These are phyloP conservation scores for Schwanniomyces sp. DNA, from an alignment of 805 yeast genomes.

Conservation along the genomic window DNA sequence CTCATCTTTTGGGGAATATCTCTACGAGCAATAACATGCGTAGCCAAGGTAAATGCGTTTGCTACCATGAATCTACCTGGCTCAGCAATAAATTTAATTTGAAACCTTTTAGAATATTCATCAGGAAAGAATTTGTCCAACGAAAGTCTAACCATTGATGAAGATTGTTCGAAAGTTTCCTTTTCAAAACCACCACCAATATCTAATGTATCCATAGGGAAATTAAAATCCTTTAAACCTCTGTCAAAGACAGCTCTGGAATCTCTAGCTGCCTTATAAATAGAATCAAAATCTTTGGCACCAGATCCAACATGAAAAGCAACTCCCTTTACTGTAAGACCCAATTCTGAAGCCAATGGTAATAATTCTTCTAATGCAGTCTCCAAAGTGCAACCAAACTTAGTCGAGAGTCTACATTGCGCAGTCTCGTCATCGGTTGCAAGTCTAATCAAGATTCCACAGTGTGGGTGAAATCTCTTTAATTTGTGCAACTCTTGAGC, in stretches of 20 bases:
- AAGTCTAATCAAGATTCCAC: conserved; percentile 74
- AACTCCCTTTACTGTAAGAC: conserved; percentile 73
- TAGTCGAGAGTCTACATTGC: conserved; percentile 80
- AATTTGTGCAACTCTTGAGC: conserved; percentile 80
- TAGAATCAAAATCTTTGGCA: conserved; percentile 67
- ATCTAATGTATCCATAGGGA: conserved; percentile 60
- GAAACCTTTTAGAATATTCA: conserved; percentile 19
- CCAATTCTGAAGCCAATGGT: conserved; percentile 58
- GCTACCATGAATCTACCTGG: conserved; percentile 93
- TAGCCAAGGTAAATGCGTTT: conserved; percentile 78
- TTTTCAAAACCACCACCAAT: conserved; percentile 92
- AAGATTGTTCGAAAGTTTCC: conserved; percentile 58
- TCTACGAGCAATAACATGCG: conserved; percentile 85
- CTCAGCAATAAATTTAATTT: conserved; percentile 71
- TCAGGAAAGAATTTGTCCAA: conserved; percentile 62
- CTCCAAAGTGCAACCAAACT: conserved; percentile 77
- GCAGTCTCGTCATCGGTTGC: conserved; percentile 88
- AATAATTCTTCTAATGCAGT: conserved; percentile 55
- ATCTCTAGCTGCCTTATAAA: conserved; percentile 70
- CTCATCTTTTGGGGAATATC: conserved; percentile 21
- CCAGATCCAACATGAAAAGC: conserved; percentile 98
- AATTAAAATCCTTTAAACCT: conserved; percentile 35
- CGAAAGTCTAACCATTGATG: conserved; percentile 54
- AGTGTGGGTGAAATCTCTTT: conserved; percentile 62
- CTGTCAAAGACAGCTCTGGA: conserved; percentile 65